Base-by-base conservation (phyloP, 192 early-diverging fungal genomes). In the Entophlyctis luteolus region DNA sequence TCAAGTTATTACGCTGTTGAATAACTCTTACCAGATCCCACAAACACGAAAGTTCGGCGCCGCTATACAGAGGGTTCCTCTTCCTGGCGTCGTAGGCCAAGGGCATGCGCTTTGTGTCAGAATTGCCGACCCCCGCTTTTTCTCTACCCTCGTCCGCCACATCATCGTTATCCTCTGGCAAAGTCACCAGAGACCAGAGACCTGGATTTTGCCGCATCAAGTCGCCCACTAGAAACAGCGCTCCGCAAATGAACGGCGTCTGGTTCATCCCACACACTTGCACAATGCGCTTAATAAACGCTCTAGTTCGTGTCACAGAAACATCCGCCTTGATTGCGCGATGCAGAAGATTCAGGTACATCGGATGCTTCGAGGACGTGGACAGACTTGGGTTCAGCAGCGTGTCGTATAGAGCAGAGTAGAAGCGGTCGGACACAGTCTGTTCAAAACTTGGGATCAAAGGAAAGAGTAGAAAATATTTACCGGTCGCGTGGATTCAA, bases 291-390 rank as follows among this genome's bases (percentile, higher is more conserved):
- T 95, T 96, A 6, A 95, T 75, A 81, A 97, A 97, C 3, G 94
- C 86, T 74, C 87, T 84, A 23, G 90, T 79, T 14, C 95, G 81
- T 4, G 75, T 66, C 16, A 82, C 71, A 50, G 81, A 79, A 3
- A 75, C 65, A 71, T 98, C 96, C 35, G 85, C 77, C 65, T 86
- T 88, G 3, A 98, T 75, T 20, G 93, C 88, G 48, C 89, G 85
- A 81, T 83, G 94, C 3, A 98, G 75, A 18, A 98, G 77, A 72
- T 98, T 98, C 48, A 97, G 83, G 72, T 93, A 97, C 81, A 94
- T 85, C 23, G 93, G 90, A 63, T 94, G 93, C 76, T 95, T 94
- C 18, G 91, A 93, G 12, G 88, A 81, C 35, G 76, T 70, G 35
- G 73, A 77, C 20, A 97, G 73, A 27, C 95, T 86, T 27, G 86